Conservation (phyloP, 768 basidiomycete genomes). For the Coprinellus aureogranulatus region DNA sequence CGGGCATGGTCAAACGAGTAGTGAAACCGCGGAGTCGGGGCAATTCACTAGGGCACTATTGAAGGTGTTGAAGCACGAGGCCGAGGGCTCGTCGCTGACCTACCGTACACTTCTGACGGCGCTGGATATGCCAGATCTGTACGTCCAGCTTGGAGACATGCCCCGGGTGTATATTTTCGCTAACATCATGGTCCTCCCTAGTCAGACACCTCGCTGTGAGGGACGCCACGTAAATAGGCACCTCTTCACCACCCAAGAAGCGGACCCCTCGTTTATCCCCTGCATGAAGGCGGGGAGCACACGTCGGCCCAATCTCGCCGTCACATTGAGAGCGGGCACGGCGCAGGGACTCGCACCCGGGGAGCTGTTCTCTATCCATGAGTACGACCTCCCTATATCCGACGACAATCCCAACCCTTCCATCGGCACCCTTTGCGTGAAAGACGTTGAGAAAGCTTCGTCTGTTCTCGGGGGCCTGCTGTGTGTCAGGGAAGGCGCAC, state of each 20-base stretch:
- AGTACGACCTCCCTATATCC: slow-evolving; percentile 18
- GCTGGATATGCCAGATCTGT: slow-evolving; percentile 28
- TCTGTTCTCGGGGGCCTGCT: too few relatives aligned
- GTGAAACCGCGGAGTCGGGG: slow-evolving; percentile 26
- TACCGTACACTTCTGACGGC: slow-evolving; percentile 33
- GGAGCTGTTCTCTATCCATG: slow-evolving; percentile 23
- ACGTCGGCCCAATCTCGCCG: too few relatives aligned
- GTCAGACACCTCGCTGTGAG: slow-evolving; percentile 37
- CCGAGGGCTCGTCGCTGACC: slow-evolving; percentile 23
- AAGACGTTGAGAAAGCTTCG: too few relatives aligned
- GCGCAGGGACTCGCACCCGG: slow-evolving; percentile 31
- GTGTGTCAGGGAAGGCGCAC: too few relatives aligned
- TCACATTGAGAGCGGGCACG: slow-evolving; percentile 22
- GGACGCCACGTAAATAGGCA: slow-evolving; percentile 29
- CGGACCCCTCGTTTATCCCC: slow-evolving; percentile 26
- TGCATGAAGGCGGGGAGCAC: slow-evolving; percentile 2
- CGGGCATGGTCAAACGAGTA: slow-evolving; percentile 30
- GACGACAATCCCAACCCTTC: slow-evolving; percentile 18
- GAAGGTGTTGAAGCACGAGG: slow-evolving; percentile 17
- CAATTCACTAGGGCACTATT: slow-evolving; percentile 32
- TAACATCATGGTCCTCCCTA: slow-evolving; percentile 7
- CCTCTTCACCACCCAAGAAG: slow-evolving; percentile 28
- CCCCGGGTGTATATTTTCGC: too few relatives aligned
- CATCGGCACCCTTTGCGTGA: too few relatives aligned
- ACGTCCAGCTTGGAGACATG: neutral